These are phyloP conservation scores for Mycena metata DNA, from an alignment of 768 basidiomycete species.

Conservation along the genomic window DNA sequence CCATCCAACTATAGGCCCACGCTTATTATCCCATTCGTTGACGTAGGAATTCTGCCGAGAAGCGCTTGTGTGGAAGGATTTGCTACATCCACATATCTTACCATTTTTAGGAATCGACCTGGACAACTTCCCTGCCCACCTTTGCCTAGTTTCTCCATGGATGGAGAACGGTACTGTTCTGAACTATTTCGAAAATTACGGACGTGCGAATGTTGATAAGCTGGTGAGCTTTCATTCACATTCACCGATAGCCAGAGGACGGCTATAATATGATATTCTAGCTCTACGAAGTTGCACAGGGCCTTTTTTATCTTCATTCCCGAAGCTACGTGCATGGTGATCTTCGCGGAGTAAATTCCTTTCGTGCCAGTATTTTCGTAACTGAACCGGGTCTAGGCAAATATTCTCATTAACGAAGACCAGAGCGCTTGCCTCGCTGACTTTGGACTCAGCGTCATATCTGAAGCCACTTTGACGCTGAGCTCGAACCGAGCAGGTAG, in stretches of 20 bases:
- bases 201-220: conserved; percentile 46
- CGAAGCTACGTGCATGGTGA: conserved; percentile 41
- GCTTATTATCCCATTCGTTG: too few relatives aligned
- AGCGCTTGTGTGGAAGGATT: conserved; percentile 46
- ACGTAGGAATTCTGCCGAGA: conserved; percentile 40
- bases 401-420: conserved; percentile 47
- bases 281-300: conserved; percentile 38
- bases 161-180: conserved; percentile 46
- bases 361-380: conserved; percentile 45
- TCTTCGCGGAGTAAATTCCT: conserved; percentile 34
- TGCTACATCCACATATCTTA: conserved; percentile 47
- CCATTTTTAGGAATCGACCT: conserved; percentile 53
- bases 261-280: not conserved
- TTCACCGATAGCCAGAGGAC: too few relatives aligned
- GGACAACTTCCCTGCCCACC: conserved; percentile 34
- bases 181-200: conserved; percentile 39
- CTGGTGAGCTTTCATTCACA: conserved; percentile 27
- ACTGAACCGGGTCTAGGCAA: conserved; percentile 36
- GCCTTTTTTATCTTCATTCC: conserved; percentile 38
- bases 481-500: conserved; percentile 44
- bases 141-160: conserved; percentile 54
- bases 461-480: conserved; percentile 44
- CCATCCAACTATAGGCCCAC: too few relatives aligned
- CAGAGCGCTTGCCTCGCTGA: conserved; percentile 44
- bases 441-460: conserved; percentile 49